Evolutionary conservation across 257 asterid species (phyloP), one percentile per base, ranked within the genome.

Genomic region (Plantago ovata): DNA sequence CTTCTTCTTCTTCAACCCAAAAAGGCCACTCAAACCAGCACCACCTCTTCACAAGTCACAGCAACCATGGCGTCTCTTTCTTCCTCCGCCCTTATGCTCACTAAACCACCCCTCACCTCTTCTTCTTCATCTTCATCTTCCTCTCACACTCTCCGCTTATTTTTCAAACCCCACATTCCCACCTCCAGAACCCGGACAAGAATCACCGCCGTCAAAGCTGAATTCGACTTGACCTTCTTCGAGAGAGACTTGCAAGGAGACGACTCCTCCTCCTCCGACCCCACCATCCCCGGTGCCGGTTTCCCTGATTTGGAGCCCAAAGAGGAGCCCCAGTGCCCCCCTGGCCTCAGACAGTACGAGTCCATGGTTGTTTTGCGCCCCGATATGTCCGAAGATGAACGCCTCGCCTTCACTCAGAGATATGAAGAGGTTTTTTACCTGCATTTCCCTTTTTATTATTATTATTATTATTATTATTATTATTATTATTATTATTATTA

Each of bases 321-420:
- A 71, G 98, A 83, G 81, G 96, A 88, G 60, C 90, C 90, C 0
- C 95, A 77, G 59, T 88, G 95, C 65, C 96, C 98, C 3, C 98
- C 98, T 12, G 98, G 96, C 43, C 87, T 92, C 20, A 78, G 95
- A 11, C 79, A 79, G 63, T 92, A 92, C 72, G 96, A 88, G 64
- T 78, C 98, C 0, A 88, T 92, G 98, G 78, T 72, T 23, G 95
- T 88, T 8, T 42, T 92, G 18, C 68, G 96, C 73, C 98, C 98
- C 51, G 96, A 92, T 38, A 81, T 92, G 98, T 85, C 96, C 21
- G 98, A 88, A 69, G 96, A 92, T 57, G 98, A 92, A 32, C 91
- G 98, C 43, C 86, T 92, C 19, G 44, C 87, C n/a, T 83, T 85
- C 58, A 88, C 95, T 38, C 96, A 88, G 73, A 83, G 80, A 67